These are phyloP conservation scores for Diplogelasinospora grovesii DNA, from an alignment of 495 filamentous ascomycete species.

Conservation along the genomic window DNA sequence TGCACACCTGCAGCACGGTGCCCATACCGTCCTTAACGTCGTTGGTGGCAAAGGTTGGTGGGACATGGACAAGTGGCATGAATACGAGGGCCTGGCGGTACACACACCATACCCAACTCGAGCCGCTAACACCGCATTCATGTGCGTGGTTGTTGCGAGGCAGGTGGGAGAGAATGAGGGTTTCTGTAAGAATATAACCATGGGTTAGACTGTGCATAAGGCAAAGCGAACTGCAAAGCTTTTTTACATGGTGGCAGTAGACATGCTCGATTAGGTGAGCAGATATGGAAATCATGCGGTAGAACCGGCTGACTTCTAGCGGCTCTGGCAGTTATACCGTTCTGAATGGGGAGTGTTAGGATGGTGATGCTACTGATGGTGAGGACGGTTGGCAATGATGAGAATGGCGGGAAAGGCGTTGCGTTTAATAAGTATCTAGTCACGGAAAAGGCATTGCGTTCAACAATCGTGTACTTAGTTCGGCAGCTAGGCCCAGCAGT, in stretches of 20 bases:
- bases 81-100: not conserved
- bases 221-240: constrained; percentile 1
- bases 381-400: not conserved
- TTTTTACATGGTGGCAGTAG: constrained; percentile 1
- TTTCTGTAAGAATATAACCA: constrained; percentile 1
- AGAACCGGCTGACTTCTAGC: no score
- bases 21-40: not conserved
- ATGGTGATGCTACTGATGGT: not conserved
- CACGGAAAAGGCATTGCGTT: no score
- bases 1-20: not conserved
- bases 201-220: constrained; percentile 1
- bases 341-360: constrained; percentile 1
- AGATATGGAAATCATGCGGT: no score
- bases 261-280: not conserved
- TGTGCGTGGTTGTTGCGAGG: not conserved
- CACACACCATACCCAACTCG: constrained; percentile 2
- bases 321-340: no score
- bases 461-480: no score
- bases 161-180: constrained; percentile 1
- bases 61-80: not conserved
- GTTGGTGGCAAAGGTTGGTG: constrained; percentile 1
- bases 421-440: no score
- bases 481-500: no score
- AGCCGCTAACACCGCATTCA: constrained; percentile 1
- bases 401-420: constrained; percentile 1